phyloP scores from a whole-genome alignment of 345 rosid genomes.

The Euphorbia peplus region DNA sequence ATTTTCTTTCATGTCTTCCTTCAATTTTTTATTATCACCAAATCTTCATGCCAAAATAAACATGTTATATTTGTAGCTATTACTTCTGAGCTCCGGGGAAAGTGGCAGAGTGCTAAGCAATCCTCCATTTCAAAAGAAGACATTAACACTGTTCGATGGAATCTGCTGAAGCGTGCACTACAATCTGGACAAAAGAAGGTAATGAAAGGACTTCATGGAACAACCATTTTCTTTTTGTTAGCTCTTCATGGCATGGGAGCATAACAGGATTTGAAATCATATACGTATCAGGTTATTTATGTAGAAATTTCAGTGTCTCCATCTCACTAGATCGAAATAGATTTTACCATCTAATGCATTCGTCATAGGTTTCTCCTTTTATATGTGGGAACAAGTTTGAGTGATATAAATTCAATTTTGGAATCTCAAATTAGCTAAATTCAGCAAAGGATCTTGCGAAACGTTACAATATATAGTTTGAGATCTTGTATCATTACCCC shows the following conservation, averaged over 20 bases:
- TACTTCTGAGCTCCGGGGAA: constrained; percentile 74
- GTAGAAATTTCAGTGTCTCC: neutral
- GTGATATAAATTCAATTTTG: neutral
- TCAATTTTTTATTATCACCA: neutral
- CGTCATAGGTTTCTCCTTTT: neutral
- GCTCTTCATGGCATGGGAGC: neutral
- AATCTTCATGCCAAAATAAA: constrained; percentile 9
- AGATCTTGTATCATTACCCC: no score
- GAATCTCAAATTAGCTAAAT: neutral
- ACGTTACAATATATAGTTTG: neutral
- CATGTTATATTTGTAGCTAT: constrained; percentile 42
- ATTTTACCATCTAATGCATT: no score
- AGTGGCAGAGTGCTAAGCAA: constrained; percentile 66
- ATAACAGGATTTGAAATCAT: neutral
- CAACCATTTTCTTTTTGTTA: neutral
- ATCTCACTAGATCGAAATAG: neutral
- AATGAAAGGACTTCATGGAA: neutral
- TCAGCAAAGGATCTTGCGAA: neutral
- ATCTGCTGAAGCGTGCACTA: constrained; percentile 63
- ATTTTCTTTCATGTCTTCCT: neutral
- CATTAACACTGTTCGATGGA: constrained; percentile 67
- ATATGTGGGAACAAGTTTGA: neutral
- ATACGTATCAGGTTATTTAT: neutral
- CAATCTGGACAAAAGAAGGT: constrained; percentile 80
- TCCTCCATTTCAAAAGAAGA: constrained; percentile 61